phyloP scores from a whole-genome alignment of 2,329 filamentous ascomycete species.

The Fonsecaea multimorphosa region DNA sequence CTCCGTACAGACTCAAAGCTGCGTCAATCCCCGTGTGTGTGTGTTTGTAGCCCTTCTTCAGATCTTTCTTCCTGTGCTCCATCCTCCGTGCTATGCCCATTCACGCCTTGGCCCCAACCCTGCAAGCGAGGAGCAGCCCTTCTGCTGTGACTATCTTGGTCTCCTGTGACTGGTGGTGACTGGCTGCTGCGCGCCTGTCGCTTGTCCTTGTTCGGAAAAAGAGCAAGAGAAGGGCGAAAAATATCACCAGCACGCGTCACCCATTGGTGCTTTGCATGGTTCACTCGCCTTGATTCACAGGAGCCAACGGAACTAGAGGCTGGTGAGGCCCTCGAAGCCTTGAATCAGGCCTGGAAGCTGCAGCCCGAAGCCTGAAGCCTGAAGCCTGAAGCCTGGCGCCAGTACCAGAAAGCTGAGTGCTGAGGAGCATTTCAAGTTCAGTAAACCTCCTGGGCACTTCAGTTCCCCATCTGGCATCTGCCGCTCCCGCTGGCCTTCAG shows the following conservation, averaged over 20 bases:
- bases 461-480: slow-evolving; percentile 2
- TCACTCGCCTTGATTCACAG: not conserved
- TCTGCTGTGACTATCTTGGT: slow-evolving; percentile 1
- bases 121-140: too few species aligned
- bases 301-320: not conserved
- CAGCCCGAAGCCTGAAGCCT: not conserved
- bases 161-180: not conserved
- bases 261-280: not conserved
- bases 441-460: too few species aligned
- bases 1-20: slow-evolving; percentile 11
- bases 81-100: not conserved
- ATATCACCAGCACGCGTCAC: not conserved
- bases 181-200: slow-evolving; percentile 6
- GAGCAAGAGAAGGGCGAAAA: not conserved
- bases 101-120: not conserved
- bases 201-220: slow-evolving; percentile 6
- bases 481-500: not conserved
- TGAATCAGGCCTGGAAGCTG: not conserved
- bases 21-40: not conserved
- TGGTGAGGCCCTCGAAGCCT: not conserved
- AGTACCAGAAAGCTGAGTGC: not conserved
- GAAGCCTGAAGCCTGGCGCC: not conserved
- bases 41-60: not conserved
- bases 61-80: not conserved
- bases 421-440: too few species aligned